Evolutionary conservation across 164 flowering plant genomes (phyloP).

Genomic region (Chloranthus sessilifolius): DNA sequence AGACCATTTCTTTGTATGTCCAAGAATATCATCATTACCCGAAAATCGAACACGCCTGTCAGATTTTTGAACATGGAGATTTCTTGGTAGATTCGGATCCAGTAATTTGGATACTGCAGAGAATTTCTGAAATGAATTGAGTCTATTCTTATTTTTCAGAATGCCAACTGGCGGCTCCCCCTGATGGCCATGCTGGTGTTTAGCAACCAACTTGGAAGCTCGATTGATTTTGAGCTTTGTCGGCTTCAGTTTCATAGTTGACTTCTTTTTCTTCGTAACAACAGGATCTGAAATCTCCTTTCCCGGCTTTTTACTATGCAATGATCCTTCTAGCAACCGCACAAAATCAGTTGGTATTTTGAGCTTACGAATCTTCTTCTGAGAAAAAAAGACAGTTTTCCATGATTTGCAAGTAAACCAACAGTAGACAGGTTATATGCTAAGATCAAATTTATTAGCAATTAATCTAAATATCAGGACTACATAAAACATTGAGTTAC

Average conservation of each 20-base stretch:
- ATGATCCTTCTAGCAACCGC: conserved; percentile 12
- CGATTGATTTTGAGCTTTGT: conserved; percentile 10
- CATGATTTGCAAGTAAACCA: too few species aligned
- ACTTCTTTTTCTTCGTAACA: conserved; percentile 19
- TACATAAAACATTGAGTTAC: too few species aligned
- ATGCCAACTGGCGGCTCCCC: conserved; percentile 21
- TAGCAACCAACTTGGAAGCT: conserved; percentile 10
- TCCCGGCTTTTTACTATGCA: conserved; percentile 14
- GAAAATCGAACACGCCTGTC: conserved; percentile 43
- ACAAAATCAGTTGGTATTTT: conserved; percentile 16
- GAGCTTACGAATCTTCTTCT: too few species aligned
- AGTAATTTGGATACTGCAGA: conserved; percentile 16
- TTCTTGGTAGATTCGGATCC: conserved; percentile 5
- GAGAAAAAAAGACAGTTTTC: too few species aligned
- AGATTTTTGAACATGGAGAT: conserved; percentile 9
- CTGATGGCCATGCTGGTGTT: conserved; percentile 10
- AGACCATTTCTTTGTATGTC: conserved; percentile 11
- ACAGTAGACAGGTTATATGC: too few species aligned
- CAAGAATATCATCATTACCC: conserved; percentile 36
- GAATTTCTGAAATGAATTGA: conserved; percentile 18
- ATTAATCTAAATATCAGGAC: too few species aligned
- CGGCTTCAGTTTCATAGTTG: conserved; percentile 14
- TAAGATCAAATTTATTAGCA: too few species aligned
- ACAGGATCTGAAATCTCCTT: conserved; percentile 14
- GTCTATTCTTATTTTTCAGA: conserved; percentile 30